Evolutionary conservation across 768 basidiomycete genomes (phyloP), one percentile per base, ranked within the genome.

Genomic region (Leccinellum albellum): DNA sequence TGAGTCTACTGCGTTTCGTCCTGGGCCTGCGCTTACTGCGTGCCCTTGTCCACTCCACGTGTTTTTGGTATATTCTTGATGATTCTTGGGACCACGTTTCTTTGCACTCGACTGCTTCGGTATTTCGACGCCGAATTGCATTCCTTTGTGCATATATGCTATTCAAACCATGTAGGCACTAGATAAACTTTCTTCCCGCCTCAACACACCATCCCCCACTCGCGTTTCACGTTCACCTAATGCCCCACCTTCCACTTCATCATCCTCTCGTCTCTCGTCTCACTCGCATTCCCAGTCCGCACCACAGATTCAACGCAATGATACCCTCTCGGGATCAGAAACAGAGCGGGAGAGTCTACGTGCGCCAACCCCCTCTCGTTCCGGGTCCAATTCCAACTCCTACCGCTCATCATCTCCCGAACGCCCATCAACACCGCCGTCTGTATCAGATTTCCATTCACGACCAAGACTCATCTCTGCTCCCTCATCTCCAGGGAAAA

Each of bases 291-390:
- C 70, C 50, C 62, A 64, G 6, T 64, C 68, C 40, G 48, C 57
- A 65, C 45, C 62, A 9, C 70, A 63, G 54, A 59, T 63, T 61
- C 72, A 57, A 63, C 71, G 61, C 45, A 60, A 59, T 32, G 73
- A 75, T 50, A 75, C 71, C 31, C 78, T 79, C 53, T 91, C 89
- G 7, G 90, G 90, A 31, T 91, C 89, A 3, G 91, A 91, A 70
- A 92, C 90, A 0, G 91, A 92, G 70, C 83, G 88, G 45, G 89
- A 91, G 70, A 80, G 77, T 37, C 64, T 70, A 37, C 70, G 70
- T 67, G 72, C 68, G 7, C 66, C 66, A 15, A 58, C 70, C 54
- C 67, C 72, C 59, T 64, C 72, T 54, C 58, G 69, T 59, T 65
- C 66, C 45, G 66, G 70, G 61, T 61, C 74, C 47, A 64, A 64